Evolutionary conservation across 2,329 filamentous ascomycete genomes (phyloP), one percentile per base, ranked within the genome.

Genomic region (Diaporthe sp.): DNA sequence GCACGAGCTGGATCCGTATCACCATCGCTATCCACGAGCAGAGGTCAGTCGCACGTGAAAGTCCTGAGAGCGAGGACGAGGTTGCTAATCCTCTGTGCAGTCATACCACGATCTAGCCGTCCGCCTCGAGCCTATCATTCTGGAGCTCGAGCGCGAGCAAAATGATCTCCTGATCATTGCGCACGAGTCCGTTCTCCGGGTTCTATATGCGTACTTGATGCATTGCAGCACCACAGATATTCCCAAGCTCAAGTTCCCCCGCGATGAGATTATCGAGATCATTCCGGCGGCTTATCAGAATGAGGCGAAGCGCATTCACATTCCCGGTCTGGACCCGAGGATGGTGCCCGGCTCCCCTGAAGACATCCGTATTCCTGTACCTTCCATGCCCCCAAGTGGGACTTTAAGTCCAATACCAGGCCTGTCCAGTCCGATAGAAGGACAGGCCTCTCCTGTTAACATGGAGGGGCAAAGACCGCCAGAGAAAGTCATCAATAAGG

Each of bases 101-200:
- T 98, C 96, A 12, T 99, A 99, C 83, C 97, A 99, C 82, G 97
- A 99, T 81, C 92, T 99, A 56, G 97, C 97, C n/a, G 97, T 99
- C 75, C 94, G 97, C 30, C 91, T 99, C 61, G 97, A 99, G 82
- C 97, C 97, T 53, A 98, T 99, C 80, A 99, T 99, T 80, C 90
- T 99, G 39, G 97, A 99, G 82, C 90, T 99, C 19, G 97, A 99
- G 86, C 93, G 97, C 56, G 97, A 99, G 85, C 94, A 98, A 79
- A 97, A 97, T 78, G 97, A 99, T 81, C 89, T 99, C n/a, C 90
- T 99, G 70, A 98, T 99, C 81, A 98, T 99, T 78, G 97, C 97
- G 0, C 97, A 99, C 83, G 97, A 99, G 83, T 97, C 95, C 69
- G 97, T 99, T n/a, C 89, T 99, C 61, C 94, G 97, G 56, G 97